phyloP scores from a whole-genome alignment of 306 rosid species.

The Dalbergia cochinchinensis region DNA sequence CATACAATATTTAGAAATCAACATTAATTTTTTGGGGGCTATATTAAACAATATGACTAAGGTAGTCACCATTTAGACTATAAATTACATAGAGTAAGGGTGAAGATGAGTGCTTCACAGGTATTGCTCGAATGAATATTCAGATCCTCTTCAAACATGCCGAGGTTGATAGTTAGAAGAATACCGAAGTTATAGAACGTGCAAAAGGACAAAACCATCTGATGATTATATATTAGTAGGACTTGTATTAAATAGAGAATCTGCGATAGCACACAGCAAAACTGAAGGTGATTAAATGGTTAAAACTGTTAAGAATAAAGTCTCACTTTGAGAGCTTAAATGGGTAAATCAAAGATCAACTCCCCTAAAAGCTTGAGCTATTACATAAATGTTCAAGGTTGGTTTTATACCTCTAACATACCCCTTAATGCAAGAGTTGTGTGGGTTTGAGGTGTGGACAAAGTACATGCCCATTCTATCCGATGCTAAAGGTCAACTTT shows the following conservation, averaged over 20 bases:
- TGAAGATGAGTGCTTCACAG: conserved; percentile 11
- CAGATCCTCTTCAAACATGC: neutral
- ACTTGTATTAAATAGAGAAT: conserved; percentile 22
- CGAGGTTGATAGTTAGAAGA: neutral
- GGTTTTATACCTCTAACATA: conserved; percentile 32
- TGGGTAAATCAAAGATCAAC: conserved; percentile 5
- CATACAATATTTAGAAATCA: too few species aligned
- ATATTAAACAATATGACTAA: neutral
- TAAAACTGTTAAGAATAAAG: conserved; percentile 10
- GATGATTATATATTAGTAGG: conserved; percentile 33
- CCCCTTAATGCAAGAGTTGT: conserved; percentile 6
- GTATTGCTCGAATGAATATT: conserved; percentile 19
- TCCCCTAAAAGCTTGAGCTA: conserved; percentile 10
- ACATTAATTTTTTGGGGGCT: too few species aligned
- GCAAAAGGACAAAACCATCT: conserved; percentile 18
- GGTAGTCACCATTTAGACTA: conserved; percentile 17
- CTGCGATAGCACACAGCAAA: conserved; percentile 21
- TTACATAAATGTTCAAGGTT: conserved; percentile 28
- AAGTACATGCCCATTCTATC: conserved; percentile 11
- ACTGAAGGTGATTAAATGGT: conserved; percentile 16
- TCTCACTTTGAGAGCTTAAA: conserved; percentile 26
- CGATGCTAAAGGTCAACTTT: conserved; percentile 10
- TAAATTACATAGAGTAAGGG: neutral
- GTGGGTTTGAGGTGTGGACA: conserved; percentile 5
- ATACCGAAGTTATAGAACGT: neutral